Percentiles rank a stretch among this genome's conserved stretches.
Evolutionary conservation across 2,329 filamentous ascomycete genomes (phyloP).

Genomic region (Colletotrichum siamense): DNA sequence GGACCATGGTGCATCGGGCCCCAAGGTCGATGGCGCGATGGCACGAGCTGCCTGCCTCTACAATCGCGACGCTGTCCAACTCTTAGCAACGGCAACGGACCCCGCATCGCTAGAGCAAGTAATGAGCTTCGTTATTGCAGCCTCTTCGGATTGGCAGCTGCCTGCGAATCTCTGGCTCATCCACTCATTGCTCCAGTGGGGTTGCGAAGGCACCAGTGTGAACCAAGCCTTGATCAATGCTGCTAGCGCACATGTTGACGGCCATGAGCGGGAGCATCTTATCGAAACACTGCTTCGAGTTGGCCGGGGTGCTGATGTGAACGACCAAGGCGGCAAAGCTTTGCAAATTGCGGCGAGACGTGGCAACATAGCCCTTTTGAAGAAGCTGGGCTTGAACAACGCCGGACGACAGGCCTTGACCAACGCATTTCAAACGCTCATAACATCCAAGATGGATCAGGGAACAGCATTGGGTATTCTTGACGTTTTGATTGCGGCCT

Average conservation of each 20-base stretch:
- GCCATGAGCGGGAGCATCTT: neutral
- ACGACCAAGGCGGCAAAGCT: neutral
- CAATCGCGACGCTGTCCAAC: neutral
- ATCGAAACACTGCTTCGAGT: neutral
- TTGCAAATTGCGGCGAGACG: neutral
- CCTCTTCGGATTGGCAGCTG: neutral
- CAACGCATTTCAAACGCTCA: neutral
- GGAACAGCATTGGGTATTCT: neutral
- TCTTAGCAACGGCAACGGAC: neutral
- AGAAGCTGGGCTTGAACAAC: neutral
- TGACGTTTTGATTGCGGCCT: neutral
- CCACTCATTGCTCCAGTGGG: neutral
- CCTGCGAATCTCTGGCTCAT: neutral
- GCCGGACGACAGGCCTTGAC: neutral
- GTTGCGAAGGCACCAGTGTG: neutral
- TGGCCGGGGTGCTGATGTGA: neutral
- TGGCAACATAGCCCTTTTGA: neutral
- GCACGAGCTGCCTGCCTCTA: neutral
- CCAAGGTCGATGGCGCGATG: neutral
- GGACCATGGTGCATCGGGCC: neutral
- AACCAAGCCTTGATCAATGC: neutral
- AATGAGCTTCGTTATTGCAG: neutral
- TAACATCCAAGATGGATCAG: neutral
- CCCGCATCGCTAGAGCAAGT: neutral
- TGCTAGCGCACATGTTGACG: neutral